phyloP scores from a whole-genome alignment of 352 stramenopile genomes.

The Phytophthora capsici region DNA sequence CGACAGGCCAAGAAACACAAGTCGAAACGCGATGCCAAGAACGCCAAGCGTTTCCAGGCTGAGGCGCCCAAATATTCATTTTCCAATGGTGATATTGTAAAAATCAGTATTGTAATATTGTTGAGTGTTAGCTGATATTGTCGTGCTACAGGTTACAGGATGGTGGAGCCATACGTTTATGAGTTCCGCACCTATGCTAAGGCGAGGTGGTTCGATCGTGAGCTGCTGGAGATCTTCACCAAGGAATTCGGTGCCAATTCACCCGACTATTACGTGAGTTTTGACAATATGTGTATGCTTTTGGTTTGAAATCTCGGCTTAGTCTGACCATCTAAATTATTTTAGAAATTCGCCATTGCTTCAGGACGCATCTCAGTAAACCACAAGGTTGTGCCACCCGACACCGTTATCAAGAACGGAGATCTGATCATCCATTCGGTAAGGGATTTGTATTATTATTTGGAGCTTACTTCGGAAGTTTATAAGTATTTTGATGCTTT shows the following conservation, averaged over 20 bases:
- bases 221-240: constrained; percentile 93
- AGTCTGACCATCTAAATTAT: no score
- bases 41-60: constrained; percentile 41
- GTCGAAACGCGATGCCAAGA: constrained; percentile 57
- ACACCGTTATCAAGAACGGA: constrained; percentile 90
- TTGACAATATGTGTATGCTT: neutral
- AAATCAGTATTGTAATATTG: constrained; percentile 14
- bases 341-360: constrained; percentile 90
- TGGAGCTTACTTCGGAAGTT: neutral
- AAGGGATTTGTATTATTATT: neutral
- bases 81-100: constrained; percentile 41
- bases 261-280: constrained; percentile 85
- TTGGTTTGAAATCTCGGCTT: constrained; percentile 1
- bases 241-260: constrained; percentile 87
- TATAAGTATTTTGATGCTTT: neutral
- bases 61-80: constrained; percentile 66
- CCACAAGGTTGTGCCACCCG: constrained; percentile 68
- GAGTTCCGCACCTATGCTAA: constrained; percentile 97
- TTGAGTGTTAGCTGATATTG: constrained; percentile 6
- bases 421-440: constrained; percentile 95
- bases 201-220: constrained; percentile 91
- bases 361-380: constrained; percentile 96
- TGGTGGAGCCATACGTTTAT: constrained; percentile 95
- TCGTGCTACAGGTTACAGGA: constrained; percentile 64
- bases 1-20: constrained; percentile 58